Evolutionary conservation across 805 yeast species (phyloP), one percentile per base, ranked within the genome.

Genomic region (Myxozyma udenii): DNA sequence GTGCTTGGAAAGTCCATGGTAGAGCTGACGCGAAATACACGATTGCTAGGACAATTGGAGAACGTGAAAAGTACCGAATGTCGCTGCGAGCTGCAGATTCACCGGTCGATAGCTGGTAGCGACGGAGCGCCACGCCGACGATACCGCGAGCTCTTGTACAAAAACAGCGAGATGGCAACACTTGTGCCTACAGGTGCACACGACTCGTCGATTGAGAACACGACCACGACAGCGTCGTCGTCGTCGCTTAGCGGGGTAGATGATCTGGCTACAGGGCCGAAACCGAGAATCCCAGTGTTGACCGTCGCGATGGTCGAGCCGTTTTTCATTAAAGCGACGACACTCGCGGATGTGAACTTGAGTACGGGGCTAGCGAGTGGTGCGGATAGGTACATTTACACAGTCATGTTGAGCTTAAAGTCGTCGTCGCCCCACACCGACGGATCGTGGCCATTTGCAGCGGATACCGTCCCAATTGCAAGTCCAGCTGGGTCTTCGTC

Each of bases 231-330:
- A 28, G 33, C 9, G 9, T 9, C 12, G 9, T 9, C 9, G 9
- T 28, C 33, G 14, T 28, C 33, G 14, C 33, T 14, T 9, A 28
- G 14, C 9, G 33, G 9, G 14, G 9, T 9, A 9, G 33, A 28
- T 28, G 33, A 28, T 28, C 14, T 14, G 9, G 9, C 14, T 9
- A 14, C 12, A 9, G 33, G 33, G 14, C 14, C 33, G 14, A 28
- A 28, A 28, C n/a, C n/a, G n/a, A n/a, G n/a, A 21, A 26, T 24
- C 12, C 12, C 47, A 25, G 18, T 47, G 16, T 39, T 33, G 23
- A 22, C 48, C 11, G 35, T 51, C 22, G 21, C 33, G 11, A 54
- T 54, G 58, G 48, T 51, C 23, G 58, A 54, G 42, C 58, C 58
- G 22, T 50, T 54, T 40, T 54, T 51, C 32, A 41, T 51, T 32